Evolutionary conservation across 768 basidiomycete genomes (phyloP), one percentile per base, ranked within the genome.

Genomic region (Amanita exitialis): DNA sequence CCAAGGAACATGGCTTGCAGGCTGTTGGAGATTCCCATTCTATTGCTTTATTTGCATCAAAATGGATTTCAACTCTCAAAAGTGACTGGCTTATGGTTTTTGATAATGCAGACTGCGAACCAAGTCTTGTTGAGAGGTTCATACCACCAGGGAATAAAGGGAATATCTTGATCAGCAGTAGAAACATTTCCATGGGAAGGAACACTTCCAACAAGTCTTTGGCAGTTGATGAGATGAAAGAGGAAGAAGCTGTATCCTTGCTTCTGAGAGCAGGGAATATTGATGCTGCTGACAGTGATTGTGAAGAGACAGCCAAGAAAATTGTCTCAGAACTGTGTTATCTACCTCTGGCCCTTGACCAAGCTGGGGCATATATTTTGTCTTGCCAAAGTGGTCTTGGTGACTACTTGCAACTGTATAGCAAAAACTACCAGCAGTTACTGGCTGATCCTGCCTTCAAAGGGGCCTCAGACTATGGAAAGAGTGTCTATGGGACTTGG

Each of bases 401-500:
- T 47, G 47, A 54, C 28, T 61, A 59, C 46, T 27, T 58, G 8
- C 25, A 50, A 10, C n/a, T 54, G 6, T 58, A 57, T 38, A 37
- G 15, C 6, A 27, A 27, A 32, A 20, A 49, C 20, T 52, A 49
- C 12, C 36, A 44, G 21, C 12, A 52, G 20, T 38, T 61, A 15
- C n/a, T 59, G 21, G 32, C 32, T 25, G 35, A 56, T 47, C 16
- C 27, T 25, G 16, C 23, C 3, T 58, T 53, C 41, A 49, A 42
- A 42, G 55, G 52, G 12, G 60, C 57, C 8, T 56, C 57, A 25
- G 16, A 44, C n/a, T 61, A 61, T 56, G 49, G 53, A 5, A 43
- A 49, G 13, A 52, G 59, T 46, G 53, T 57, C 1, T 57, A 60
- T 52, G 54, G 54, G 25, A 58, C 59, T 18, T 60, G 59, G 57